Percentiles rank a stretch among this genome's conserved stretches.
Conservation (phyloP, 371 early-diverging fungal species). For the Mucor lusitanicus region DNA sequence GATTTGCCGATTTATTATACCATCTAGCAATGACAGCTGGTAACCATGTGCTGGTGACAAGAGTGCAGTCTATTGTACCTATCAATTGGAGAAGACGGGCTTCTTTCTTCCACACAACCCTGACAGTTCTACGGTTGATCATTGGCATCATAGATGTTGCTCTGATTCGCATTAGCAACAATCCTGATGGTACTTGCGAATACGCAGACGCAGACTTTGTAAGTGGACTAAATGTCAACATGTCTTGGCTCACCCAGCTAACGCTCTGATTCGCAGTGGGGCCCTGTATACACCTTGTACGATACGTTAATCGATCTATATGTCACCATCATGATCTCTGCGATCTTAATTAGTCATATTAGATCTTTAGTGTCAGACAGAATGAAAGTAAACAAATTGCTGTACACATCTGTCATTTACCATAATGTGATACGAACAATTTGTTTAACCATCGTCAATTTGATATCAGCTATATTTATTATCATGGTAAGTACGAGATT, state of each 20-base stretch:
- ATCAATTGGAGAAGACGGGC: conserved; percentile 14
- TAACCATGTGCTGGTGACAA: conserved; percentile 24
- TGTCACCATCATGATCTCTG: conserved; percentile 35
- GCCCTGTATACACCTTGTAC: conserved; percentile 43
- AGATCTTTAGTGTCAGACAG: conserved; percentile 20
- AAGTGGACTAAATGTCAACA: conserved; percentile 10
- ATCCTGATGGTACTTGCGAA: conserved; percentile 22
- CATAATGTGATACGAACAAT: conserved; percentile 39
- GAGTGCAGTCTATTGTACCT: conserved; percentile 37
- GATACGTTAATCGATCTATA: conserved; percentile 46
- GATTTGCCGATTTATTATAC: conserved; percentile 37
- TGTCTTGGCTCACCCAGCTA: neutral
- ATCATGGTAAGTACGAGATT: conserved; percentile 25
- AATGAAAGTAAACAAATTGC: conserved; percentile 23
- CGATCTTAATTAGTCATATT: conserved; percentile 36
- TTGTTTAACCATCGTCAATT: conserved; percentile 34
- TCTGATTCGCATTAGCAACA: conserved; percentile 14
- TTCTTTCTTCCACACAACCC: conserved; percentile 4
- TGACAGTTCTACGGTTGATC: conserved; percentile 19
- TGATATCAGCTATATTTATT: conserved; percentile 38
- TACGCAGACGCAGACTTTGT: conserved; percentile 35
- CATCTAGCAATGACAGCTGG: conserved; percentile 46
- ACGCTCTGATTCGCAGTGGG: conserved; percentile 30
- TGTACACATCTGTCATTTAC: conserved; percentile 37
- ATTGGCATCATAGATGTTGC: conserved; percentile 36